Conservation (phyloP, 257 asterid species). For the Thymus quinquecostatus region DNA sequence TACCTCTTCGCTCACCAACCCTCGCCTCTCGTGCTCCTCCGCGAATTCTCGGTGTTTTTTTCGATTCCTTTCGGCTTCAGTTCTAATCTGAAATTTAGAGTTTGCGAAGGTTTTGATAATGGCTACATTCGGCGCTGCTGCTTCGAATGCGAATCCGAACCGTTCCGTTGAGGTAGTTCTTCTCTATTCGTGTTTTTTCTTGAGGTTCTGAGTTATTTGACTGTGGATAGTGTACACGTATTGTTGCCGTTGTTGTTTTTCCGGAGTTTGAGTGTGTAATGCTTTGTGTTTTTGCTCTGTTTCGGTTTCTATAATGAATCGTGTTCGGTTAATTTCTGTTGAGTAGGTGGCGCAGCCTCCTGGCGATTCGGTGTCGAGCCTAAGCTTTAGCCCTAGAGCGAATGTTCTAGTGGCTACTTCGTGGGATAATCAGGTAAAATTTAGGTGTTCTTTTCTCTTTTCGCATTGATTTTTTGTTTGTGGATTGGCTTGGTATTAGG, state of each 20-base stretch:
- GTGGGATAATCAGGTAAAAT: constrained; percentile 87
- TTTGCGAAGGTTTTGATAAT: constrained; percentile 10
- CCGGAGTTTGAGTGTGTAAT: neutral
- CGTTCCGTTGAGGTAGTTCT: constrained; percentile 67
- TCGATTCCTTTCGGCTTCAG: too few species aligned
- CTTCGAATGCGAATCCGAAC: constrained; percentile 63
- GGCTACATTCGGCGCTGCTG: constrained; percentile 63
- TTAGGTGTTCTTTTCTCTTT: neutral
- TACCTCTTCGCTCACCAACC: too few species aligned
- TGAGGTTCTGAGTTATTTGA: too few species aligned
- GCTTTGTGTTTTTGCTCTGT: neutral
- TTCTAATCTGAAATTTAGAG: neutral
- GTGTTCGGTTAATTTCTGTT: neutral
- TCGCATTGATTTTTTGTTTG: neutral
- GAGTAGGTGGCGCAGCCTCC: constrained; percentile 73
- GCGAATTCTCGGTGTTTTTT: too few species aligned
- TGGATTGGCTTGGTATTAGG: neutral
- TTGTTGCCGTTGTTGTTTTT: neutral
- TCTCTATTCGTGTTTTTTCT: too few species aligned
- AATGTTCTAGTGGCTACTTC: constrained; percentile 75
- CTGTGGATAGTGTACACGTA: too few species aligned
- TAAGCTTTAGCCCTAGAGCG: constrained; percentile 81
- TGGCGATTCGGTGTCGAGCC: constrained; percentile 75
- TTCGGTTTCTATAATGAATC: too few species aligned
- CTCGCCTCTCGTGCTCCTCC: too few species aligned